Percentiles rank a stretch among this genome's conserved stretches.
phyloP scores from a whole-genome alignment of 768 basidiomycete genomes.

The Hydnomerulius pinastri region DNA sequence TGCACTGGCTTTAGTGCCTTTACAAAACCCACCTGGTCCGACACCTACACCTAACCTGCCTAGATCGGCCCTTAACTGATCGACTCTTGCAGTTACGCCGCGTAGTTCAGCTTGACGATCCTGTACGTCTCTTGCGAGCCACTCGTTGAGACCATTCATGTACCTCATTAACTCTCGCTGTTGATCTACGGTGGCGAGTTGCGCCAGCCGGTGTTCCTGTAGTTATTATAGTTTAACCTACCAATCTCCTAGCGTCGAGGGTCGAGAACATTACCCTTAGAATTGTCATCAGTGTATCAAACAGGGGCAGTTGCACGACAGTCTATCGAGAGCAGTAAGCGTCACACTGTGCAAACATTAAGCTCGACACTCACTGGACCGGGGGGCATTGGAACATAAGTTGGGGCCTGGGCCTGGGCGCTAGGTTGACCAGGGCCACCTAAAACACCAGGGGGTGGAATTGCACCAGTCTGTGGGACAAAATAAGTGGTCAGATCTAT shows the following conservation, averaged over 20 bases:
- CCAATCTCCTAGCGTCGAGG: slow-evolving; percentile 5
- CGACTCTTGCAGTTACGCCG: slow-evolving; percentile 63
- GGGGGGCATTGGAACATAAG: slow-evolving; percentile 48
- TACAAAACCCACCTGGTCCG: slow-evolving; percentile 37
- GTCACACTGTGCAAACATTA: not conserved
- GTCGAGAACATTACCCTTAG: slow-evolving; percentile 66
- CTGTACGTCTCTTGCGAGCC: slow-evolving; percentile 76
- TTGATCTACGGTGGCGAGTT: slow-evolving; percentile 74
- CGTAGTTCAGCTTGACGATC: slow-evolving; percentile 77
- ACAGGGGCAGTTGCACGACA: slow-evolving; percentile 62
- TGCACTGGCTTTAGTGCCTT: not conserved
- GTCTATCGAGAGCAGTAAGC: slow-evolving; percentile 41
- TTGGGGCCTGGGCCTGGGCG: slow-evolving; percentile 27
- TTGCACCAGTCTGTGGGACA: slow-evolving; percentile 16
- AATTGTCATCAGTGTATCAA: slow-evolving; percentile 70
- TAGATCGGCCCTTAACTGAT: slow-evolving; percentile 45
- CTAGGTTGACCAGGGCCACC: slow-evolving; percentile 20
- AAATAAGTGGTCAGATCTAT: not conserved
- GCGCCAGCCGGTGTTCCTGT: slow-evolving; percentile 76
- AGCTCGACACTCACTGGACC: slow-evolving; percentile 49
- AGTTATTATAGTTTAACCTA: slow-evolving; percentile 8
- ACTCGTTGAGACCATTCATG: slow-evolving; percentile 72
- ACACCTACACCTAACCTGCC: slow-evolving; percentile 48
- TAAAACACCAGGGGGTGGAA: slow-evolving; percentile 31
- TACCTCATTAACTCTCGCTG: slow-evolving; percentile 81